A percentile compares a stretch with the other conserved stretches of the same genome.
Evolutionary conservation across 2,329 filamentous ascomycete species (phyloP).

Genomic region (Fusarium graminum): DNA sequence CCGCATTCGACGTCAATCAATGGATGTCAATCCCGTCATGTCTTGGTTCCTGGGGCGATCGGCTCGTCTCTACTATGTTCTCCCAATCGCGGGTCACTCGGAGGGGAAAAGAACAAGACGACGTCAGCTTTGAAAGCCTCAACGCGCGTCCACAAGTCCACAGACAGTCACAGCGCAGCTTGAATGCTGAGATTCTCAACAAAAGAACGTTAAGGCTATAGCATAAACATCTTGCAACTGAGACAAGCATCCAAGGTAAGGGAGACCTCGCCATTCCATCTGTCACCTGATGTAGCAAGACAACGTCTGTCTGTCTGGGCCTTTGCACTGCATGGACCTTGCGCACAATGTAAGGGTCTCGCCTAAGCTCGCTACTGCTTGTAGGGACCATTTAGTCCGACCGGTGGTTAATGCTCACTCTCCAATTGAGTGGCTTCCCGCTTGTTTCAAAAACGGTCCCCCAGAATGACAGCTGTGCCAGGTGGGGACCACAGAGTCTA

Average conservation of each 20-base stretch:
- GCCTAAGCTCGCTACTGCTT: slow-evolving; percentile 38
- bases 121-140: slow-evolving; percentile 28
- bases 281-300: slow-evolving; percentile 37
- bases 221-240: slow-evolving; percentile 13
- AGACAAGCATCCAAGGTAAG: slow-evolving; percentile 15
- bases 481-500: slow-evolving; percentile 3
- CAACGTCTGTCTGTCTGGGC: neutral
- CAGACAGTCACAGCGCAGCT: neutral
- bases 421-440: slow-evolving; percentile 21
- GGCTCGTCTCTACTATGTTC: slow-evolving; percentile 14
- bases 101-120: slow-evolving; percentile 29
- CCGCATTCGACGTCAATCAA: slow-evolving; percentile 17
- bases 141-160: slow-evolving; percentile 27
- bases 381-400: slow-evolving; percentile 32
- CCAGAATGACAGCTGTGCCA: slow-evolving; percentile 20
- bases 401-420: slow-evolving; percentile 11
- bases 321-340: slow-evolving; percentile 24
- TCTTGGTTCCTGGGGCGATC: slow-evolving; percentile 23
- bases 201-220: slow-evolving; percentile 5
- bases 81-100: slow-evolving; percentile 37
- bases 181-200: neutral
- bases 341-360: slow-evolving; percentile 13
- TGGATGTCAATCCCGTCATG: slow-evolving; percentile 7
- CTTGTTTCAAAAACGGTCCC: slow-evolving; percentile 9
- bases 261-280: slow-evolving; percentile 19